Percentiles rank a stretch among this genome's conserved stretches.
These are phyloP conservation scores for Ettlia oleoabundans DNA, from an alignment of 139 green algal genomes.

Conservation along the genomic window DNA sequence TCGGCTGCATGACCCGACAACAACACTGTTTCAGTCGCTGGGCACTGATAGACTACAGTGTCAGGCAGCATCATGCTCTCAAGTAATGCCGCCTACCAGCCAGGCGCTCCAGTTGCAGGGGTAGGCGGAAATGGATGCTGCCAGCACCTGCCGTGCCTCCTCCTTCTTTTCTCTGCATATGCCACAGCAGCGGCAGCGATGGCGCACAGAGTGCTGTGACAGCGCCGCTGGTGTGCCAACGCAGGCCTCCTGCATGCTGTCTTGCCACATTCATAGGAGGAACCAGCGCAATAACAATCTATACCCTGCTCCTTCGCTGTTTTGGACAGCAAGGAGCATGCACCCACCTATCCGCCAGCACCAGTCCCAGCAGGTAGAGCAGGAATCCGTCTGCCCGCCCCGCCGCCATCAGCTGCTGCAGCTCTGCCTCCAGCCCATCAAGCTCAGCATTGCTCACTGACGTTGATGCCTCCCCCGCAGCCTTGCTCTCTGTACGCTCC, in stretches of 20 bases:
- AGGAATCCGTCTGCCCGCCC: slow-evolving; percentile 66
- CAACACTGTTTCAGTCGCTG: too few relatives aligned
- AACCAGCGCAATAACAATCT: too few relatives aligned
- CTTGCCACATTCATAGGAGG: too few relatives aligned
- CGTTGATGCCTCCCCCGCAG: slow-evolving; percentile 8
- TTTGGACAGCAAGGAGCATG: too few relatives aligned
- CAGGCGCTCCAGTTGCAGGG: slow-evolving; percentile 96
- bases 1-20: too few relatives aligned
- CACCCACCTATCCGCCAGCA: slow-evolving; percentile 68
- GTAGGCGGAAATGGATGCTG: slow-evolving; percentile 64
- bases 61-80: too few relatives aligned
- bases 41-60: too few relatives aligned
- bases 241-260: too few relatives aligned
- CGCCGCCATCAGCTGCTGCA: slow-evolving; percentile 18
- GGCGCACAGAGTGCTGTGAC: not conserved
- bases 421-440: slow-evolving; percentile 45
- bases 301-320: too few relatives aligned
- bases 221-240: not conserved
- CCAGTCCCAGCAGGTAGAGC: slow-evolving; percentile 80
- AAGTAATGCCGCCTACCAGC: too few relatives aligned
- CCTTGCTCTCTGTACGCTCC: slow-evolving; percentile 68
- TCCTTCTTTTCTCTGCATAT: slow-evolving; percentile 36
- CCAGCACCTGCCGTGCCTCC: slow-evolving; percentile 58
- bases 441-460: slow-evolving; percentile 65
- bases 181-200: not conserved